Base-by-base conservation (phyloP, 1,139 yeast species). In the Suhomyces terraborum region DNA sequence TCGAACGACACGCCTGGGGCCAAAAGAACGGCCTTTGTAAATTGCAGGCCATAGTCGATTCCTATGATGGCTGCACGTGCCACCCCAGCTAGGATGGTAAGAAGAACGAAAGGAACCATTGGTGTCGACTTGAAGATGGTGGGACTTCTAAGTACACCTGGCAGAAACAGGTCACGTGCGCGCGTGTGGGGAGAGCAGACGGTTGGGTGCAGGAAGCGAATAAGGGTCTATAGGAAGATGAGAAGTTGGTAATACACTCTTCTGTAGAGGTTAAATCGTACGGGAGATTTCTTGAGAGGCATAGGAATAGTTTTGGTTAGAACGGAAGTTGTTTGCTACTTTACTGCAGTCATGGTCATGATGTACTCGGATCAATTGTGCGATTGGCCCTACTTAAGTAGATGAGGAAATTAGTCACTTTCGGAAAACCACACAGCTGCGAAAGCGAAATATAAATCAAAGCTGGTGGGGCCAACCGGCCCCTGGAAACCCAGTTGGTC, bases 1-100 rank as follows among this genome's bases (percentile, higher is more conserved):
- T 93, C 98, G 59, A 89, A 83, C 14, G 91, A 85, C 22, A 89
- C 80, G 8, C 91, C 88, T 0, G 98, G 98, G 0, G 97, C 96
- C 35, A 94, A 84, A 40, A 93, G 70, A 37, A 85, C 88, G 2
- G 96, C 88, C 61, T 94, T 93, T 26, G 93, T 80, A 69, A 75
- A 86, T 57, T 89, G 95, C 45, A 87, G 85, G 40, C 99, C 98
- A 58, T 78, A 84, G 61, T 93, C 99, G 34, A 93, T 72, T 20
- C 97, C 98, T 37, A 93, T 67, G 13, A 93, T 77, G 3, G 96
- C 95, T 7, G 78, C 77, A 3, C 59, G 49, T 8, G 45, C 54
- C 35, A 46, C 37, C 7, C 50, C 46, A 35, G 51, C 41, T 25
- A 51, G 37, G 18, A 40, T 36, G 36, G 36, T 19, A 51, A 44